These are phyloP conservation scores for Pichia sp. DNA, from an alignment of 1,139 yeast genomes.

Conservation along the genomic window DNA sequence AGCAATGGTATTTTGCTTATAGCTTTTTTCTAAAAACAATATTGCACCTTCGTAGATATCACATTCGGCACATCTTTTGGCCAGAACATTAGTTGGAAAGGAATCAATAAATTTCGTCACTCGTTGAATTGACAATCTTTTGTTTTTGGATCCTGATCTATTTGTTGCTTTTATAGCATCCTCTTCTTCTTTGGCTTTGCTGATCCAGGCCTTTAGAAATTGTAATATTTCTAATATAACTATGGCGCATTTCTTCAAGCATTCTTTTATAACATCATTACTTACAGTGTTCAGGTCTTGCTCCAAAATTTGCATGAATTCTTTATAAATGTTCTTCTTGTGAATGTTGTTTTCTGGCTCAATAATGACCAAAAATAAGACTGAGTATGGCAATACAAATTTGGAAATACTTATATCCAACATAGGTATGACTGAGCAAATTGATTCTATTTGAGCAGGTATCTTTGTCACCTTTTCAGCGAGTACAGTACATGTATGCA, in stretches of 20 bases:
- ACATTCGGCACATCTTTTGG: conserved; percentile 75
- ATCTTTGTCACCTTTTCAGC: conserved; percentile 6
- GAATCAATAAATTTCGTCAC: conserved; percentile 46
- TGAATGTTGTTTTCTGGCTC: conserved; percentile 46
- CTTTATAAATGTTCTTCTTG: conserved; percentile 46
- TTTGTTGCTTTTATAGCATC: conserved; percentile 9
- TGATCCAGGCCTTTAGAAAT: conserved; percentile 76
- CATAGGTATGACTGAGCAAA: conserved; percentile 15
- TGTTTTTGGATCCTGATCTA: conserved; percentile 8
- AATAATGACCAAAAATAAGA: conserved; percentile 54
- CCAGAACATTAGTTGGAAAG: conserved; percentile 69
- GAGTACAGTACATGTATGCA: conserved; percentile 8
- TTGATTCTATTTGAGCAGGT: conserved; percentile 2
- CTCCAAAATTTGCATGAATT: conserved; percentile 54
- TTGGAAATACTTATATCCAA: conserved; percentile 61
- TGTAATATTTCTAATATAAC: conserved; percentile 76
- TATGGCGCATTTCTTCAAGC: conserved; percentile 60
- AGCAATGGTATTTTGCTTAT: conserved; percentile 42
- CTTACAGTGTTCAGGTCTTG: conserved; percentile 43
- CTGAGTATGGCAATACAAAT: conserved; percentile 72
- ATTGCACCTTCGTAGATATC: conserved; percentile 85
- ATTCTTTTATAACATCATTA: conserved; percentile 51
- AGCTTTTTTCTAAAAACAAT: conserved; percentile 78
- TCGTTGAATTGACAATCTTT: conserved; percentile 18
- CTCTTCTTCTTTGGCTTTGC: conserved; percentile 36